Conservation (phyloP, 768 basidiomycete genomes). For the Exsudoporus frostii region DNA sequence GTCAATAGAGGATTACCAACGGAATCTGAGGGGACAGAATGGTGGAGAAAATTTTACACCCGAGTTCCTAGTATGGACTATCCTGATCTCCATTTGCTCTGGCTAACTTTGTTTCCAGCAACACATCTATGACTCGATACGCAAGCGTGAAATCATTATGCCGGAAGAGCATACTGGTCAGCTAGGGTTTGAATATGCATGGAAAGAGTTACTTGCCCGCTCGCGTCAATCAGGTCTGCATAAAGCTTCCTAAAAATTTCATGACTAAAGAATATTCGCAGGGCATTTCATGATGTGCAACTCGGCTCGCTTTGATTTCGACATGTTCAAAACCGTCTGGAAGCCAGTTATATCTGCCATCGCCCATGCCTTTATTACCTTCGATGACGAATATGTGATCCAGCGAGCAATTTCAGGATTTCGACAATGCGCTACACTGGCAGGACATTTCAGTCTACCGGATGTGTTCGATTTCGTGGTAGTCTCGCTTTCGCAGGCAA, state of each 20-base stretch:
- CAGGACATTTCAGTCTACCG: conserved; percentile 81
- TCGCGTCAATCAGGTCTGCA: conserved; percentile 72
- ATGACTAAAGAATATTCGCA: conserved; percentile 46
- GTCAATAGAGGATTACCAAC: conserved; percentile 91
- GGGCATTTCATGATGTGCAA: conserved; percentile 64
- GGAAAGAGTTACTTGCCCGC: conserved; percentile 90
- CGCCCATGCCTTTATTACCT: conserved; percentile 92
- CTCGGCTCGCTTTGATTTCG: conserved; percentile 75
- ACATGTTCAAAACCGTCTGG: conserved; percentile 96
- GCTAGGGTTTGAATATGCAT: conserved; percentile 97
- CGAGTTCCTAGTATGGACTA: conserved; percentile 70
- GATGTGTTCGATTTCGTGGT: conserved; percentile 98
- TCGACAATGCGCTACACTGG: conserved; percentile 91
- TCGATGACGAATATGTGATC: conserved; percentile 95
- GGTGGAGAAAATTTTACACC: conserved; percentile 76
- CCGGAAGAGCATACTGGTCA: conserved; percentile 97
- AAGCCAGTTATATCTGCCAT: conserved; percentile 91
- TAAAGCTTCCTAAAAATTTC: conserved; percentile 2
- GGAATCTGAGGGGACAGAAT: conserved; percentile 92
- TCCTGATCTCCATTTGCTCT: not conserved
- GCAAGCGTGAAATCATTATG: conserved; percentile 92
- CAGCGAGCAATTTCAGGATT: conserved; percentile 96
- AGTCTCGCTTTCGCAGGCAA: conserved; percentile 87
- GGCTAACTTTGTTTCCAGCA: conserved; percentile 46
- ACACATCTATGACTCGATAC: conserved; percentile 90